Conservation (phyloP, 805 yeast species). For the Groenewaldozyma salmanticensis region DNA sequence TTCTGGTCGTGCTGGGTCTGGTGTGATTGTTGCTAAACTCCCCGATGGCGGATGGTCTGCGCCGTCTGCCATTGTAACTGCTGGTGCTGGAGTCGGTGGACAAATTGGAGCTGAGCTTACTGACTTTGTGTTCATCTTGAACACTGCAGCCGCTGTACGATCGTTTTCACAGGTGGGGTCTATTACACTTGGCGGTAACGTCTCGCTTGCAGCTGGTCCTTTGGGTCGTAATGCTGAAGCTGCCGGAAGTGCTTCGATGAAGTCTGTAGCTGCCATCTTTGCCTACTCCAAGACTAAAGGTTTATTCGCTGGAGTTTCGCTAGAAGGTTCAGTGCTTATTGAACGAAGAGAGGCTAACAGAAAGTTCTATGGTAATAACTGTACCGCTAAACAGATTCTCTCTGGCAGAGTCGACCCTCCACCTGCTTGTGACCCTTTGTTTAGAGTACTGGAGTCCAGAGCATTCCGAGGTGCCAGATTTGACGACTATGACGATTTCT, state of each 20-base stretch:
- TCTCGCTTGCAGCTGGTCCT: slow-evolving; percentile 96
- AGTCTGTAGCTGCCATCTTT: slow-evolving; percentile 81
- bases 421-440: slow-evolving; percentile 77
- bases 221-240: slow-evolving; percentile 97
- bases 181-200: slow-evolving; percentile 87
- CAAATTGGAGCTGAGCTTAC: slow-evolving; percentile 94
- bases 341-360: slow-evolving; percentile 97
- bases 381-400: slow-evolving; percentile 80
- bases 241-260: slow-evolving; percentile 85
- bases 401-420: slow-evolving; percentile 89
- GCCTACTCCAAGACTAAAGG: slow-evolving; percentile 95
- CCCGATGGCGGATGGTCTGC: slow-evolving; percentile 98
- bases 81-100: slow-evolving; percentile 99
- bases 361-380: slow-evolving; percentile 80
- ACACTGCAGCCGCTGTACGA: slow-evolving; percentile 79
- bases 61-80: slow-evolving; percentile 90
- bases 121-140: slow-evolving; percentile 88
- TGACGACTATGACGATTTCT: slow-evolving; percentile 52
- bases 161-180: slow-evolving; percentile 93
- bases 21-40: slow-evolving; percentile 84
- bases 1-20: slow-evolving; percentile 96
- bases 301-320: slow-evolving; percentile 91
- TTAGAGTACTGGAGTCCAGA: slow-evolving; percentile 76
- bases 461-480: slow-evolving; percentile 45
- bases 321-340: slow-evolving; percentile 92